Percentiles rank a stretch among this genome's conserved stretches.
phyloP scores from a whole-genome alignment of 371 early-diverging fungal genomes.

The Vairimorpha necatrix region DNA sequence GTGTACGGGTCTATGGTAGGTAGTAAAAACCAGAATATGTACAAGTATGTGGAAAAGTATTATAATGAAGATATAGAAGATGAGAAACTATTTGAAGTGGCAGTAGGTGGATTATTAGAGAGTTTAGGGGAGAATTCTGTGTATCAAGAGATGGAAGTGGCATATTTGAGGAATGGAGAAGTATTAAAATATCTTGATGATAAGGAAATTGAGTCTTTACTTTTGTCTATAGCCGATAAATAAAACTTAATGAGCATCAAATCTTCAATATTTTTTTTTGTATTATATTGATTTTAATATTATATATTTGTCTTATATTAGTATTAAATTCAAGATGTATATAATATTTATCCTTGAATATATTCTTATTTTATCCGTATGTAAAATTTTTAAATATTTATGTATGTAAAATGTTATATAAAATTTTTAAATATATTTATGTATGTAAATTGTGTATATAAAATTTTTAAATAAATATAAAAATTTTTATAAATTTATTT shows the following conservation, averaged over 20 bases:
- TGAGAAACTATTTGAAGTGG: constrained; percentile 44
- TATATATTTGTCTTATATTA: too few species aligned
- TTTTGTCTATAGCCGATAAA: constrained; percentile 62
- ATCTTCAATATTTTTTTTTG: neutral
- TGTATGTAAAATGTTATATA: too few species aligned
- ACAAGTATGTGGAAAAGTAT: constrained; percentile 62
- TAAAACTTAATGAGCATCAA: constrained; percentile 13
- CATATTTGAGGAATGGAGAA: constrained; percentile 30
- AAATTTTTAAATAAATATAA: too few species aligned
- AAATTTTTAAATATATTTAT: too few species aligned
- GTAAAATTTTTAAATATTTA: too few species aligned
- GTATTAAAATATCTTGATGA: constrained; percentile 36
- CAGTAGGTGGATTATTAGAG: constrained; percentile 55
- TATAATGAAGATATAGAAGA: constrained; percentile 39
- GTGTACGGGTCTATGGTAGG: constrained; percentile 60
- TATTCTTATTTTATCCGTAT: too few species aligned
- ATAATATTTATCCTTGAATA: too few species aligned
- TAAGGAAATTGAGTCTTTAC: constrained; percentile 55
- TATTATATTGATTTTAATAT: too few species aligned
- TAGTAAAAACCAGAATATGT: constrained; percentile 58
- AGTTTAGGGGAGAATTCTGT: constrained; percentile 61
- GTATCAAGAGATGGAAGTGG: constrained; percentile 59
- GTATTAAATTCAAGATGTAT: too few species aligned
- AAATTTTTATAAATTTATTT: too few species aligned
- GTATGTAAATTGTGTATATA: too few species aligned